These are phyloP conservation scores for Beauveria sp. DNA, from an alignment of 2,329 filamentous ascomycete species.

Conservation along the genomic window DNA sequence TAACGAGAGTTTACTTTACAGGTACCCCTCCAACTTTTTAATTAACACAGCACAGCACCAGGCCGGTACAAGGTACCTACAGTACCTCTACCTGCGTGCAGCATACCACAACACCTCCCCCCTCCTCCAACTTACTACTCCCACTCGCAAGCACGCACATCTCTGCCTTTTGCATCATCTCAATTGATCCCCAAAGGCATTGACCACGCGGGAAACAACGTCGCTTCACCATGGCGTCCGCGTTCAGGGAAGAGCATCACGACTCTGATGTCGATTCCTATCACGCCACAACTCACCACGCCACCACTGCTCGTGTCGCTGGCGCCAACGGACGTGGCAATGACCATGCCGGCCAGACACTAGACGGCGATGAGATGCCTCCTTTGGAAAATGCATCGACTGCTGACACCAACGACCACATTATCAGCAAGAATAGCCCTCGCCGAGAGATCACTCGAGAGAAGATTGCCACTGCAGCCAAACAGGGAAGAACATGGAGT, in stretches of 20 bases:
- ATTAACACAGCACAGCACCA: background rate
- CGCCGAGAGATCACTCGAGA: conserved; percentile 23
- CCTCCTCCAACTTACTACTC: background rate
- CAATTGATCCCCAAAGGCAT: background rate
- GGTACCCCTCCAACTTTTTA: background rate
- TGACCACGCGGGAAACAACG: background rate
- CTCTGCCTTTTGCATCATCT: background rate
- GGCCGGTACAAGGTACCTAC: too few species aligned
- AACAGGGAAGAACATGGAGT: conserved; percentile 13
- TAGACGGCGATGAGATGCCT: background rate
- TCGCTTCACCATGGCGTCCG: conserved; percentile 9
- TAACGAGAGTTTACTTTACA: background rate
- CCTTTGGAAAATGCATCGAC: background rate
- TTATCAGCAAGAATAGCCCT: conserved; percentile 12
- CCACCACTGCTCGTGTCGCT: background rate
- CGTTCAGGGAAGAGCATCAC: conserved; percentile 4
- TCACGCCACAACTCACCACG: background rate
- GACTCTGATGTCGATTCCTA: background rate
- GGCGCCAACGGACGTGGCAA: background rate
- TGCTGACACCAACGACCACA: background rate
- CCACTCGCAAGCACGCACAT: background rate
- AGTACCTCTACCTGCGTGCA: background rate
- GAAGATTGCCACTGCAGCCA: background rate
- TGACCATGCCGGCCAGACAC: background rate
- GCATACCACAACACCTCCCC: background rate